Evolutionary conservation across 345 rosid species (phyloP), one percentile per base, ranked within the genome.

Genomic region (Gossypium mustelinum): DNA sequence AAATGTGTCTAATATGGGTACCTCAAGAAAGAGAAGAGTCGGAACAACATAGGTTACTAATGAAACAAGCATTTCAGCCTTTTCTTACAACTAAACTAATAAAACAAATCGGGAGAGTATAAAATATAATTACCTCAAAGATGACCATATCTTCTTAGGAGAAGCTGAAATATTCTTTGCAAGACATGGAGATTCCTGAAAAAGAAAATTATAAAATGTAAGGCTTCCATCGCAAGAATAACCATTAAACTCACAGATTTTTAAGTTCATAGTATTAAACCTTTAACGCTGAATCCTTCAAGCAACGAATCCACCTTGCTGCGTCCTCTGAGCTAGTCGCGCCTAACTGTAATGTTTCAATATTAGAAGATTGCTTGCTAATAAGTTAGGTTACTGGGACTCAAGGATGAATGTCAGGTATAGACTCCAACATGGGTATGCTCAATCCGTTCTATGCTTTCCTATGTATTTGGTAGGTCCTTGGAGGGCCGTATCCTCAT

Each of bases 301-400:
- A 75, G 25, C 88, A 85, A 54, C 69, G 78, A 62, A 93, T 95
- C 99, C 99, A 95, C 78, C 79, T 84, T 17, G 93, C 98, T 43
- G 98, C 97, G 69, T 93, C 97, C 85, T 95, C 99, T 65, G 99
- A 81, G 85, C 99, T 90, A 73, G 85, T 86, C 59, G 99, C 97
- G 73, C 99, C 99, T 83, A 93, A 81, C 99, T 95, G 66, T 45
- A 60, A 63, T 56, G 60, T 76, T 44, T 2, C 4, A 74, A 75
- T 16, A 45, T 69, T 72, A 51, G 59, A 16, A 72, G 25, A 56
- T 56, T 7, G 27, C 2, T 56, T 56, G 24, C 60, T 56, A 56
- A n/a, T 20, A 18, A 56, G 60, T 18, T n/a, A 55, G 2, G 60
- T 56, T 56, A 56, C 12, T 56, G 1, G 60, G 5, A n/a, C 25